Evolutionary conservation across 495 filamentous ascomycete genomes (phyloP).

Genomic region (Annulohypoxylon bovei): DNA sequence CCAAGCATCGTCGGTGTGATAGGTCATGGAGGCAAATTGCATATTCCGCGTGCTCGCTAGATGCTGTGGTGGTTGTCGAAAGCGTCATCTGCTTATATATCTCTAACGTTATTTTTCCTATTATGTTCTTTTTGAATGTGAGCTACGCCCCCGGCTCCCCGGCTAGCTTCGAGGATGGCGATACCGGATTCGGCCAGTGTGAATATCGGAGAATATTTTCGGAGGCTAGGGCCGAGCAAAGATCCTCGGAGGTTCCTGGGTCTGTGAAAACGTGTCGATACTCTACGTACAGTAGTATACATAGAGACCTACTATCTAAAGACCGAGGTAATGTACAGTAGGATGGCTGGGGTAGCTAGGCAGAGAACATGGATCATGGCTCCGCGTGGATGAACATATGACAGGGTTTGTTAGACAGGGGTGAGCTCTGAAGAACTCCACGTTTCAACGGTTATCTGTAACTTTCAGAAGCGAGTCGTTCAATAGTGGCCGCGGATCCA

Average conservation of each 20-base stretch:
- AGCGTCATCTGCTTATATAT: conserved; percentile 13
- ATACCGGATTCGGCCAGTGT: conserved; percentile 36
- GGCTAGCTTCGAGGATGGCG: conserved; percentile 21
- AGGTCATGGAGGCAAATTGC: conserved; percentile 13
- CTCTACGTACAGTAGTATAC: conserved; percentile 17
- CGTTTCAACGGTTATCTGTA: conserved; percentile 36
- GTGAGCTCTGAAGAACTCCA: conserved; percentile 34
- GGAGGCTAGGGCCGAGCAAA: conserved; percentile 43
- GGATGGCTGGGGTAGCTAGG: conserved; percentile 28
- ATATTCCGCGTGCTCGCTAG: conserved; percentile 12
- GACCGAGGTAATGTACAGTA: conserved; percentile 6
- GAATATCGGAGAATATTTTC: conserved; percentile 42
- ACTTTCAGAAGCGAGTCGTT: conserved; percentile 33
- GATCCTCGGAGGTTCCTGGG: conserved; percentile 29
- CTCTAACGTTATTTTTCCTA: conserved; percentile 15
- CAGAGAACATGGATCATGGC: conserved; percentile 28
- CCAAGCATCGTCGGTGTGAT: conserved; percentile 32
- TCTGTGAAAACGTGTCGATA: conserved; percentile 22
- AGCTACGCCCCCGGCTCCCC: conserved; percentile 29
- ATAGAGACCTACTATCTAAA: neutral
- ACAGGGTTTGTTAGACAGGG: conserved; percentile 24
- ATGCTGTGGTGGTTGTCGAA: neutral
- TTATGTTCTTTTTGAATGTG: conserved; percentile 6
- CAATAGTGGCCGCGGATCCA: conserved; percentile 27
- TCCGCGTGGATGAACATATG: conserved; percentile 19